Base-by-base conservation (phyloP, 352 stramenopile species). In the Phytopythium sindhum region DNA sequence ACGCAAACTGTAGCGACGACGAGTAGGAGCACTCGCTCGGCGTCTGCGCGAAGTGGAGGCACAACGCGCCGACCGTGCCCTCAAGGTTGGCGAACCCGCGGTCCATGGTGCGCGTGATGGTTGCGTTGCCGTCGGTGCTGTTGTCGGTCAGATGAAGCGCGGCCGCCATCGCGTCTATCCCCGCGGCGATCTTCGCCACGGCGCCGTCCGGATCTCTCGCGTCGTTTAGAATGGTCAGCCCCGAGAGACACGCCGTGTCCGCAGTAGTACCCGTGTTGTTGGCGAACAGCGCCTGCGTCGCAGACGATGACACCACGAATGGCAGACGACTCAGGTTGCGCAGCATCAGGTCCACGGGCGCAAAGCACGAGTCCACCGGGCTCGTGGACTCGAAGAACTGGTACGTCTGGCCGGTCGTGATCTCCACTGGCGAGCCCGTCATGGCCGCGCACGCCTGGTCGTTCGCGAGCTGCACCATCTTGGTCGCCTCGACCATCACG, bases 331-430 rank as follows among this genome's bases (percentile, higher is more conserved):
- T 66, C 31, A 79, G 33, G 26, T 75, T 69, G 9, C 64, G 74
- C 31, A 81, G 61, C 31, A 81, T 55, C n/a, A 63, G 21, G 56
- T 81, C 74, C 48, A 77, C 48, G 6, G 74, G 74, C 9, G 66
- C 69, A 51, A 78, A 81, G 62, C 74, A 81, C 37, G 66, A 59
- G 39, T 79, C 74, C 15, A 77, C 39, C 24, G 70, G 41, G 21
- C 53, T 64, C 51, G 69, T 67, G 55, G 60, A 65, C 21, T 35
- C 51, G 45, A 81, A 81, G 37, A 78, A 68, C 57, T 70, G 58
- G 59, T 62, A 73, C 12, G 48, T 48, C 14, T 59, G 39, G 23
- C 64, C 71, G 19, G 44, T 69, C 4, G 70, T 77, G 21, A 64
- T 63, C 11, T 64, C 69, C 37, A 79, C 76, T 24, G 61, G 68